Conservation (phyloP, 495 filamentous ascomycete species). For the Hypoxylon subgilvum region DNA sequence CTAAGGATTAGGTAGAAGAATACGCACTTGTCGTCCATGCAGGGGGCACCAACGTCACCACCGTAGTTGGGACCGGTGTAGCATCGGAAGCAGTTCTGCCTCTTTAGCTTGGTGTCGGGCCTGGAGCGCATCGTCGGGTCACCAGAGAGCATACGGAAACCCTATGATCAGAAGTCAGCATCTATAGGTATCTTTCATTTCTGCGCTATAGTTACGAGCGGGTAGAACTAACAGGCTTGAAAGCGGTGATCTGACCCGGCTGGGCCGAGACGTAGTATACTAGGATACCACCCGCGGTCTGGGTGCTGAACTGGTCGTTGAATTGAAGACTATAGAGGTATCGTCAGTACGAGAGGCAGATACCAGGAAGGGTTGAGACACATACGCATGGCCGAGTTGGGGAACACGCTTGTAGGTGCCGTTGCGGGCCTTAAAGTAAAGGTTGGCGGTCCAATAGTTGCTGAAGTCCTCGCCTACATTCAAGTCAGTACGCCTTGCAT, state of each 20-base stretch:
- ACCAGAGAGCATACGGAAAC: constrained; percentile 61
- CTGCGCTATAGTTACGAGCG: not conserved
- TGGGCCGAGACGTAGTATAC: constrained; percentile 62
- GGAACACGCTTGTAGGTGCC: constrained; percentile 58
- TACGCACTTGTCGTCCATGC: constrained; percentile 44
- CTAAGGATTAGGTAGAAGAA: not conserved
- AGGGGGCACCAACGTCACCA: constrained; percentile 52
- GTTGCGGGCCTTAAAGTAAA: constrained; percentile 60
- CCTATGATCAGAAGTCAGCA: constrained; percentile 33
- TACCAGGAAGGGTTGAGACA: not conserved
- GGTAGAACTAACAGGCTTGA: constrained; percentile 51
- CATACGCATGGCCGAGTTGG: constrained; percentile 50
- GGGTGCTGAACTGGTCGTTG: constrained; percentile 55
- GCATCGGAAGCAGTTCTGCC: constrained; percentile 57
- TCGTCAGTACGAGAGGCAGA: not conserved
- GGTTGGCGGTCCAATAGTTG: constrained; percentile 62
- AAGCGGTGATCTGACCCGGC: constrained; percentile 59
- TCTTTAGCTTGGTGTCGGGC: constrained; percentile 46
- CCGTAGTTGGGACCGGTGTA: constrained; percentile 58
- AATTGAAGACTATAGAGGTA: constrained; percentile 45
- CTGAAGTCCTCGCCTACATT: constrained; percentile 46
- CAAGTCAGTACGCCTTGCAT: not conserved
- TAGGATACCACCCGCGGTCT: constrained; percentile 55
- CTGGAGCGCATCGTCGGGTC: constrained; percentile 51
- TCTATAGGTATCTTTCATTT: no score